A percentile compares a stretch with the other conserved stretches of the same genome.
These are phyloP conservation scores for Ustilago nuda DNA, from an alignment of 1,284 basidiomycete genomes.

Conservation along the genomic window DNA sequence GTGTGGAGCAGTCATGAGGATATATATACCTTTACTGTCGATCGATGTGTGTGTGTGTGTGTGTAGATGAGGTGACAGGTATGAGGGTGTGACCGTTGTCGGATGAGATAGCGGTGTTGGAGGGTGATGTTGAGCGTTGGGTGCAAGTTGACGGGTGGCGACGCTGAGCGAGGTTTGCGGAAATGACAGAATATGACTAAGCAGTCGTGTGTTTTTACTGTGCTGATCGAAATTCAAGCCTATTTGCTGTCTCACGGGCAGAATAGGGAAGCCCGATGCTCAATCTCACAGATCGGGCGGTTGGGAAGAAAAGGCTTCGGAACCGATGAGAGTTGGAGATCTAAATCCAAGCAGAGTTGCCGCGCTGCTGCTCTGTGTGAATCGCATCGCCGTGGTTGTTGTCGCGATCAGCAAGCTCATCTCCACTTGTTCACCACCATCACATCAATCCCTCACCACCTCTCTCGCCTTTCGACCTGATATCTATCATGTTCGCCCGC, in stretches of 20 bases:
- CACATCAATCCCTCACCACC: neutral
- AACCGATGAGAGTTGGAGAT: constrained; percentile 14
- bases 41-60: too few relatives aligned
- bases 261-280: constrained; percentile 6
- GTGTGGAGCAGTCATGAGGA: neutral
- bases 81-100: too few relatives aligned
- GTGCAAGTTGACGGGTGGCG: too few relatives aligned
- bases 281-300: neutral
- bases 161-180: too few relatives aligned
- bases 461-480: neutral
- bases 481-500: constrained; percentile 41
- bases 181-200: neutral
- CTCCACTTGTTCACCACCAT: neutral
- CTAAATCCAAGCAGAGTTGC: neutral
- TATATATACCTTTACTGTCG: neutral
- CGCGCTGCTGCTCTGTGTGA: neutral
- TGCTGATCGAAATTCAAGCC: neutral
- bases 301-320: constrained; percentile 11
- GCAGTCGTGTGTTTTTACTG: neutral
- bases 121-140: too few relatives aligned
- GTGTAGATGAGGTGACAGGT: too few relatives aligned
- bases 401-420: neutral
- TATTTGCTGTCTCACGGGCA: constrained; percentile 1
- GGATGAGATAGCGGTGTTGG: too few relatives aligned
- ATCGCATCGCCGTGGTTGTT: neutral